Base-by-base conservation (phyloP, 495 filamentous ascomycete genomes). In the Trichoderma reesei region DNA sequence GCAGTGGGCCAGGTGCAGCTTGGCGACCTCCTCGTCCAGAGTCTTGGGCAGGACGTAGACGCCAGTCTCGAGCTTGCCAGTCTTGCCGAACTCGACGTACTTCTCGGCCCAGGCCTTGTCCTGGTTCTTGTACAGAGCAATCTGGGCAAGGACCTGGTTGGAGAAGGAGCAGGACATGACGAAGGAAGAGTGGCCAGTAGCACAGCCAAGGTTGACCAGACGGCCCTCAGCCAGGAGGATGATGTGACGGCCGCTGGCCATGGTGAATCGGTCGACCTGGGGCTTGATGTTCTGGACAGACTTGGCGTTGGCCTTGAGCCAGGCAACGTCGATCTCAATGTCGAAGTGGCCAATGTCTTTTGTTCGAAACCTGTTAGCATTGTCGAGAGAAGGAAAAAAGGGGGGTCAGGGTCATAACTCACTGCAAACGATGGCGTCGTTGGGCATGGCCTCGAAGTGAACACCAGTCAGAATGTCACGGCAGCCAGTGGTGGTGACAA, bases 81-180 rank as follows among this genome's bases (percentile, higher is more conserved):
- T 84, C 83, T 91, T 90, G 78, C 90, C 91, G 78, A 96, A 98
- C 79, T 97, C 94, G 72, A 90, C 82, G 79, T 98, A 97, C 83
- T 96, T 96, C 76, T 87, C 79, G 76, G 88, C 85, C 76, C 98
- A 98, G 62, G 78, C 88, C 72, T 82, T 83, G 71, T 98, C 93
- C 75, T 88, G 83, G 70, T 87, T 86, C 87, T 98, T 98, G 88
- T 80, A 98, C 67, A 98, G 83, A 82, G 96, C 89, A 79, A 98
- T 98, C 82, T 98, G 94, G 36, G 94, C 94, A 74, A 98, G 90
- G 68, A 97, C 94, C 85, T 98, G 94, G 87, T 98, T 98, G 83
- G 93, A 96, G 89, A 98, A 98, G 67, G 92, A 97, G 90, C 94
- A 98, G 68, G 91, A 96, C 94, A 98, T 97, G 85, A 98, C 94